Evolutionary conservation across 2,329 filamentous ascomycete species (phyloP).

Genomic region (Scedosporium boydii): DNA sequence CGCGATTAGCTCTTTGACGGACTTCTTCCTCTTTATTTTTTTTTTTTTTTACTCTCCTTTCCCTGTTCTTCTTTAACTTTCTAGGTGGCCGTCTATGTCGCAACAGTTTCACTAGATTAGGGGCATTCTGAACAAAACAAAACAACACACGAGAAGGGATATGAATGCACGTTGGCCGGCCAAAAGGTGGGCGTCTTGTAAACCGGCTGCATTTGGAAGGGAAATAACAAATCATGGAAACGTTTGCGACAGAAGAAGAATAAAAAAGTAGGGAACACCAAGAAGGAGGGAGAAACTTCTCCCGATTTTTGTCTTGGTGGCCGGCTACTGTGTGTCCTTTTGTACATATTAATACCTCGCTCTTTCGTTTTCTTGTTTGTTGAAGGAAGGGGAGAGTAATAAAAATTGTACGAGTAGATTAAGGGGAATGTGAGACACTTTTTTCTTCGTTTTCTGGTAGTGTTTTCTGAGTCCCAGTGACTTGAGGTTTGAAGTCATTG

Average conservation of each 20-base stretch:
- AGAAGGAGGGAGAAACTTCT: no score
- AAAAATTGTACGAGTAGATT: slow-evolving; percentile 1
- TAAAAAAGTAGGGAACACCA: no score
- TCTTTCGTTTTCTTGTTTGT: background rate
- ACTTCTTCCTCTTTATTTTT: background rate
- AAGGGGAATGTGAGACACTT: background rate
- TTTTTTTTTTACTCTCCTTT: background rate
- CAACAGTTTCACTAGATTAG: background rate
- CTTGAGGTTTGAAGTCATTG: no score
- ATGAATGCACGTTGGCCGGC: slow-evolving; percentile 1
- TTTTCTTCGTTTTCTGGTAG: no score
- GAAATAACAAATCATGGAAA: background rate
- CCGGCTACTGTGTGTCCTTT: background rate
- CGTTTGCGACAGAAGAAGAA: background rate
- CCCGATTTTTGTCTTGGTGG: no score
- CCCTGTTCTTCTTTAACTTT: slow-evolving; percentile 2
- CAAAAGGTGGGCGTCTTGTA: background rate
- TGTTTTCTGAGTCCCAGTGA: no score
- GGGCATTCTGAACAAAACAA: background rate
- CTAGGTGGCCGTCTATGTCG: background rate
- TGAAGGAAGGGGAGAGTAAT: slow-evolving; percentile 1
- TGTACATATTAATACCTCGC: slow-evolving; percentile 2
- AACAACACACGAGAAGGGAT: background rate
- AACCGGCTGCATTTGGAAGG: background rate
- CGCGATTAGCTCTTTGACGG: background rate